These are phyloP conservation scores for Suhomyces panamericanus DNA, from an alignment of 1,139 yeast species.

Conservation along the genomic window DNA sequence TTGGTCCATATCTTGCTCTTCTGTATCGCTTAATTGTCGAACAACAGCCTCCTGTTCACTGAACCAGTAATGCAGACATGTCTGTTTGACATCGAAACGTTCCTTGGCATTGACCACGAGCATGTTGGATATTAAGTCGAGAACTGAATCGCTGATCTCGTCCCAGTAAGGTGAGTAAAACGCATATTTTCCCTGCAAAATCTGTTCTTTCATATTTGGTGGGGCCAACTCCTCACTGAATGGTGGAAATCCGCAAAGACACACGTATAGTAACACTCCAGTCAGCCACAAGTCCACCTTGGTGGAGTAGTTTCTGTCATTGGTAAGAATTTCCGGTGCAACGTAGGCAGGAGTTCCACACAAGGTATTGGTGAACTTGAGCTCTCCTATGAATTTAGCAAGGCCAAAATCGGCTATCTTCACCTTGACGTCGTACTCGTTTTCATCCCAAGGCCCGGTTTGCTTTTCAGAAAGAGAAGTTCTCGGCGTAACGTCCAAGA, in stretches of 20 bases:
- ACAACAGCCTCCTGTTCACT: conserved; percentile 14
- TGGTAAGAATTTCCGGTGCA: conserved; percentile 70
- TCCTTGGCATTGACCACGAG: conserved; percentile 57
- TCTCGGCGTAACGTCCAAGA: conserved; percentile 64
- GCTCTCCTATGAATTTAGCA: conserved; percentile 31
- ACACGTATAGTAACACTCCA: conserved; percentile 73
- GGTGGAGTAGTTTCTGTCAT: conserved; percentile 60
- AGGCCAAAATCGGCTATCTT: conserved; percentile 70
- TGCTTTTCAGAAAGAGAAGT: conserved; percentile 49
- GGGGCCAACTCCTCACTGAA: conserved; percentile 81
- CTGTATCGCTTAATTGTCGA: conserved; percentile 2
- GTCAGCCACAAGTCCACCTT: conserved; percentile 81
- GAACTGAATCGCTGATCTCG: conserved; percentile 58
- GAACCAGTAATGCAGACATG: conserved; percentile 63
- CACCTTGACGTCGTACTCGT: conserved; percentile 62
- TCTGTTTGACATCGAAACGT: conserved; percentile 52
- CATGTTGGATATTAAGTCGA: conserved; percentile 64
- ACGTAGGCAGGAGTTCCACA: conserved; percentile 45
- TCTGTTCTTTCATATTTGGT: conserved; percentile 75
- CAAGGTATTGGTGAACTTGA: conserved; percentile 29
- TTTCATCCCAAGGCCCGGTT: conserved; percentile 68
- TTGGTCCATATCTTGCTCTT: conserved; percentile 11
- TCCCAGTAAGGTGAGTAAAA: conserved; percentile 85
- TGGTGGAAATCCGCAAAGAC: conserved; percentile 83
- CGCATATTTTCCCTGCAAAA: conserved; percentile 63